A percentile compares a stretch with the other conserved stretches of the same genome.
Evolutionary conservation across 2,329 filamentous ascomycete species (phyloP).

Genomic region (Cytospora piceae): DNA sequence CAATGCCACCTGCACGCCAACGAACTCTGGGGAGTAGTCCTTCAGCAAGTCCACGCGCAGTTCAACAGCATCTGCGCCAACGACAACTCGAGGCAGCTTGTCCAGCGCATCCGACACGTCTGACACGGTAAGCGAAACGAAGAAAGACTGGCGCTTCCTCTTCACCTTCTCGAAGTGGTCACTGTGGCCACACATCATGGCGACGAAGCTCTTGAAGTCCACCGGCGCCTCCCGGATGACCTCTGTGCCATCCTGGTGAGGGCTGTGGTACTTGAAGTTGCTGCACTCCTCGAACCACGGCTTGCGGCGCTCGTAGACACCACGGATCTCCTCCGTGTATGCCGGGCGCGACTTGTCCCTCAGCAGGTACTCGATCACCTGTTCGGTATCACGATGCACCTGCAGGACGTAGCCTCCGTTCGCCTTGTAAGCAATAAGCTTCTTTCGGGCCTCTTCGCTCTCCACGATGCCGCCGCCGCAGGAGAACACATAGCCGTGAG

Average conservation of each 20-base stretch:
- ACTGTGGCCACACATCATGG: constrained; percentile 67
- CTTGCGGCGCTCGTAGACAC: constrained; percentile 86
- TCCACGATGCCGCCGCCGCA: constrained; percentile 95
- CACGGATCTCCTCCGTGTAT: constrained; percentile 89
- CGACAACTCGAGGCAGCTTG: constrained; percentile 71
- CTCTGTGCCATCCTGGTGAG: constrained; percentile 54
- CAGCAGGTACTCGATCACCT: constrained; percentile 86
- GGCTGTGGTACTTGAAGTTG: constrained; percentile 91
- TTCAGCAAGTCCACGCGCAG: constrained; percentile 88
- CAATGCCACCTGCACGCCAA: constrained; percentile 79
- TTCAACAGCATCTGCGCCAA: constrained; percentile 92
- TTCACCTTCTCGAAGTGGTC: constrained; percentile 59
- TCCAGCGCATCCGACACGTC: constrained; percentile 67
- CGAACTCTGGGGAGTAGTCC: constrained; percentile 75
- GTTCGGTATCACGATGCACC: constrained; percentile 83
- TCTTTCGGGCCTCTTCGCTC: constrained; percentile 73
- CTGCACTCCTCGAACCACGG: constrained; percentile 92
- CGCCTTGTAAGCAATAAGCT: constrained; percentile 74
- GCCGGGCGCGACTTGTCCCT: constrained; percentile 89
- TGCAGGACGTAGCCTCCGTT: constrained; percentile 82
- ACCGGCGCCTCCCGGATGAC: constrained; percentile 53
- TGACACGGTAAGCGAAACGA: constrained; percentile 86
- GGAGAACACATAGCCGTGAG: constrained; percentile 80
- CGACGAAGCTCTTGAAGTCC: constrained; percentile 76
- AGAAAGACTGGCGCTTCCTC: constrained; percentile 79